A percentile compares a stretch with the other conserved stretches of the same genome.
Conservation (phyloP, 805 yeast species). For the Suhomyces kilbournensis region DNA sequence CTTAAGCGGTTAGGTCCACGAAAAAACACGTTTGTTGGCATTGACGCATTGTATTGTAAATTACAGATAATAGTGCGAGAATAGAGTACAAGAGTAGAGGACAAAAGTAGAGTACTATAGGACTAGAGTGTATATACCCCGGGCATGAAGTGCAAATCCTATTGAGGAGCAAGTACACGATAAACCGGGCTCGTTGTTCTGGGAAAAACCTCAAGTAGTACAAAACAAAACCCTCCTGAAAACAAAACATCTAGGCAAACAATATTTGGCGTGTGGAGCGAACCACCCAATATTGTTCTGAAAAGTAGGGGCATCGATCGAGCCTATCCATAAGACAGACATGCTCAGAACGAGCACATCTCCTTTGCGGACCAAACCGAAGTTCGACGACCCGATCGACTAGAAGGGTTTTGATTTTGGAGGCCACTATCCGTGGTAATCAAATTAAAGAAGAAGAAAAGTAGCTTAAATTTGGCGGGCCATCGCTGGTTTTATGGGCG, state of each 20-base stretch:
- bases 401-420: slow-evolving; percentile 31
- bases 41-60: background rate
- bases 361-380: slow-evolving; percentile 15
- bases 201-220: slow-evolving; percentile 29
- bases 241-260: slow-evolving; percentile 24
- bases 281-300: slow-evolving; percentile 3
- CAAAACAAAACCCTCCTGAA: slow-evolving; percentile 28
- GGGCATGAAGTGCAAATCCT: slow-evolving; percentile 50
- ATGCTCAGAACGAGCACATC: slow-evolving; percentile 23
- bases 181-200: slow-evolving; percentile 43
- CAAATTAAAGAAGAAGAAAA: slow-evolving; percentile 17
- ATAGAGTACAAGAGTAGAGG: background rate
- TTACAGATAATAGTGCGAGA: background rate
- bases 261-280: slow-evolving; percentile 9
- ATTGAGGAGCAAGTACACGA: slow-evolving; percentile 42
- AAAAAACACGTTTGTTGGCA: background rate
- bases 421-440: slow-evolving; percentile 31
- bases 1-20: background rate
- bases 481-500: background rate
- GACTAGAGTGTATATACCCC: slow-evolving; percentile 24
- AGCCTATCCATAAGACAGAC: slow-evolving; percentile 12
- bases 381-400: slow-evolving; percentile 20
- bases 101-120: no score
- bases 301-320: slow-evolving; percentile 15
- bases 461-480: background rate